Conservation (phyloP, 139 green algal genomes). For the Diplosphaera chodatii region DNA sequence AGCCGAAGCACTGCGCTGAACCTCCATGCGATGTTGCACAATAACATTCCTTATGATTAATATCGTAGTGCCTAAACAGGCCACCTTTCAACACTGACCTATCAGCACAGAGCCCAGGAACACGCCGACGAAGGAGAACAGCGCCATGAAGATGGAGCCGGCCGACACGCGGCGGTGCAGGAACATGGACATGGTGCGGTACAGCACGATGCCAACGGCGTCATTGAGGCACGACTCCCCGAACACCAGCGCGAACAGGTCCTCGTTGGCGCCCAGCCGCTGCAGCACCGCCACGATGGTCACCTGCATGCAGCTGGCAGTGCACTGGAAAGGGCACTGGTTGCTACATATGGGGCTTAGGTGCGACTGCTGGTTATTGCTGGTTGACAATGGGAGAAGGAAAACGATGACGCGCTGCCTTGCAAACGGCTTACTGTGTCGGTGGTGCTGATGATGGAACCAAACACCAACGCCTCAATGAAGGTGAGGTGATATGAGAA, state of each 20-base stretch:
- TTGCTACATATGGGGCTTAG: no score
- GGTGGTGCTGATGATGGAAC: slow-evolving; percentile 51
- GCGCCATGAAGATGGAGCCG: slow-evolving; percentile 18
- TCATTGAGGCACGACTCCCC: slow-evolving; percentile 82
- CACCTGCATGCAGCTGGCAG: slow-evolving; percentile 29
- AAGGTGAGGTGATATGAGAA: slow-evolving; percentile 30
- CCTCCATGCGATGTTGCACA: no score
- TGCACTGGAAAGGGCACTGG: no score
- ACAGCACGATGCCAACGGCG: slow-evolving; percentile 47
- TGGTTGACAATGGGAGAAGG: no score
- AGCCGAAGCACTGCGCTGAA: no score
- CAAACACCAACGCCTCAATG: slow-evolving; percentile 42
- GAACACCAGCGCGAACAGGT: slow-evolving; percentile 81
- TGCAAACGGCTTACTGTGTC: slow-evolving; percentile 32
- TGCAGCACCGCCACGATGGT: slow-evolving; percentile 51
- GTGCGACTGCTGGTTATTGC: no score
- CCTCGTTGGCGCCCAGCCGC: slow-evolving; percentile 36
- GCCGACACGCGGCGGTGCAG: slow-evolving; percentile 15
- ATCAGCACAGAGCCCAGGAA: slow-evolving; percentile 46
- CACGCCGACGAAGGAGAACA: slow-evolving; percentile 40
- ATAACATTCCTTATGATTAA: no score
- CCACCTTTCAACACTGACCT: no score
- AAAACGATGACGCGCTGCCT: no score
- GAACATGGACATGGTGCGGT: slow-evolving; percentile 38
- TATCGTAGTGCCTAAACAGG: no score